phyloP scores from a whole-genome alignment of 495 filamentous ascomycete species.

The Terfezia claveryi region DNA sequence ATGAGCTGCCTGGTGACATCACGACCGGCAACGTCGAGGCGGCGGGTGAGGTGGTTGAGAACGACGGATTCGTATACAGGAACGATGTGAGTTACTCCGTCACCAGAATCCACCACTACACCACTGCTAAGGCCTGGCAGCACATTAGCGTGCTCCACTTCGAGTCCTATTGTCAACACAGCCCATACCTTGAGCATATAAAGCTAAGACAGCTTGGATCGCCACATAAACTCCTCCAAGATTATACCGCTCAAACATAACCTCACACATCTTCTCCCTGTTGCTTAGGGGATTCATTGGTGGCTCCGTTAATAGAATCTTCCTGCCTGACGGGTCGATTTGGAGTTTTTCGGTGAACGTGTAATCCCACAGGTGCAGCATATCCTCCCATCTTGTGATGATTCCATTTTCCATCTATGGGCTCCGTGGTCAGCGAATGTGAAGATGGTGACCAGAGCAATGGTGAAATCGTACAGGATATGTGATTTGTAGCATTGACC shows the following conservation, averaged over 20 bases:
- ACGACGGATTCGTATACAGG: conserved; percentile 95
- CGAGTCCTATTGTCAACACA: neutral
- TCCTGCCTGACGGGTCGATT: conserved; percentile 72
- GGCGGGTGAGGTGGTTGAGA: conserved; percentile 82
- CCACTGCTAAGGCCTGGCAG: conserved; percentile 64
- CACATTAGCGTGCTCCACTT: neutral
- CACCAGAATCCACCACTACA: conserved; percentile 92
- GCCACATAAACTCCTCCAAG: conserved; percentile 97
- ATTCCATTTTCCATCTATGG: conserved; percentile 94
- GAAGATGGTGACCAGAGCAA: no score
- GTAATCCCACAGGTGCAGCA: conserved; percentile 98
- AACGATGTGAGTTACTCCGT: conserved; percentile 95
- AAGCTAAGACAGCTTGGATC: conserved; percentile 89
- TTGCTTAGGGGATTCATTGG: conserved; percentile 95
- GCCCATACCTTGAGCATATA: conserved; percentile 76
- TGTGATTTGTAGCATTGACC: conserved; percentile 90
- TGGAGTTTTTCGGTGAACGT: conserved; percentile 94
- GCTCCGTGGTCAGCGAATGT: no score
- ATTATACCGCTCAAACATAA: conserved; percentile 93
- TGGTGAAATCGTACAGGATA: conserved; percentile 44
- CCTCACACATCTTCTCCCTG: conserved; percentile 88
- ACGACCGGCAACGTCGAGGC: conserved; percentile 85
- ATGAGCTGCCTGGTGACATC: conserved; percentile 97
- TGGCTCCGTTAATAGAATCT: conserved; percentile 95
- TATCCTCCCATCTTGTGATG: conserved; percentile 98